These are phyloP conservation scores for Bipolaris zeicola DNA, from an alignment of 2,329 filamentous ascomycete genomes.

Conservation along the genomic window DNA sequence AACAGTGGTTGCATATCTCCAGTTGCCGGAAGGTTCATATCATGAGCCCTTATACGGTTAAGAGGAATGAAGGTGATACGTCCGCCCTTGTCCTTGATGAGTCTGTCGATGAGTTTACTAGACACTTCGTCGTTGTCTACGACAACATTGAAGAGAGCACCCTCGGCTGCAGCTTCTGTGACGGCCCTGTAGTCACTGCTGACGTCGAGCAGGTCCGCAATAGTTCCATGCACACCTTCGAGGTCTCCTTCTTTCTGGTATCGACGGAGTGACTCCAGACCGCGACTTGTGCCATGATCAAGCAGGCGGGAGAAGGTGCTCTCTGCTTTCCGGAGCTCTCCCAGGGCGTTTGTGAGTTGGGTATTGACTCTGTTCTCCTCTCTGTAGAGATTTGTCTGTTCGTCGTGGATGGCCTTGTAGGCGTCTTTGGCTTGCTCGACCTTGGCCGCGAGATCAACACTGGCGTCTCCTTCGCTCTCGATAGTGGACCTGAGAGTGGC, in stretches of 20 bases:
- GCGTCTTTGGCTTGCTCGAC: slow-evolving; percentile 78
- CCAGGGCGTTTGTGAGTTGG: slow-evolving; percentile 73
- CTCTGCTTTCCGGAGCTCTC: slow-evolving; percentile 79
- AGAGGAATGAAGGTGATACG: slow-evolving; percentile 95
- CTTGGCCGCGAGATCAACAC: slow-evolving; percentile 73
- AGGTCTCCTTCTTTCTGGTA: slow-evolving; percentile 81
- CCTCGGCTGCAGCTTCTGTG: slow-evolving; percentile 90
- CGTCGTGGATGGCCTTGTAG: slow-evolving; percentile 79
- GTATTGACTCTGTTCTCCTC: slow-evolving; percentile 87
- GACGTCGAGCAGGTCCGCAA: slow-evolving; percentile 91
- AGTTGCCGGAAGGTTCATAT: slow-evolving; percentile 78
- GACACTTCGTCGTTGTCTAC: slow-evolving; percentile 92
- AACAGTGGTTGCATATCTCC: slow-evolving; percentile 87
- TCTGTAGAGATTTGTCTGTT: slow-evolving; percentile 84
- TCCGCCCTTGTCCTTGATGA: slow-evolving; percentile 80
- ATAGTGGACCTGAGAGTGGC: slow-evolving; percentile 72
- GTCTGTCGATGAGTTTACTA: slow-evolving; percentile 75
- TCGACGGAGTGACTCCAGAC: slow-evolving; percentile 82
- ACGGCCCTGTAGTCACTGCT: slow-evolving; percentile 83
- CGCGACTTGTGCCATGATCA: slow-evolving; percentile 85
- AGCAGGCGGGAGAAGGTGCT: slow-evolving; percentile 80
- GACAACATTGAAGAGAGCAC: slow-evolving; percentile 92
- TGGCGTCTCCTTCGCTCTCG: slow-evolving; percentile 77
- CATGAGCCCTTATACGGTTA: slow-evolving; percentile 74
- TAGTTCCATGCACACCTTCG: slow-evolving; percentile 85